Base-by-base conservation (phyloP, 2,329 filamentous ascomycete genomes). In the Stachybotrys echinatus region DNA sequence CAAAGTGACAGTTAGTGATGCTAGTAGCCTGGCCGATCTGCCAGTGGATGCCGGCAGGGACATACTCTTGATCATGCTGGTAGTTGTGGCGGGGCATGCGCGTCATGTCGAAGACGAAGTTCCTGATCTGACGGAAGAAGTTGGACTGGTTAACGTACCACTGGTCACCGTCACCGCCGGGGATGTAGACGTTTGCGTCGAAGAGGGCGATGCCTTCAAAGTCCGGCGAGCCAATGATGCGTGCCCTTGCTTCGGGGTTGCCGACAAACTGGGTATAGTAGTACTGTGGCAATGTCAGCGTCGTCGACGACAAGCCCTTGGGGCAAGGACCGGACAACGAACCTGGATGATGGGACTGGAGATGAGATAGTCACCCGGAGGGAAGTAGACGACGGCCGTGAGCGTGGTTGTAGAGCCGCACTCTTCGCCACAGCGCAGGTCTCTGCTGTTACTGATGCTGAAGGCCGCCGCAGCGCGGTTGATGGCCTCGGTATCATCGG, bases 381-480 rank as follows among this genome's bases (percentile, higher is more conserved):
- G 90, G 73, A 95, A 94, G 74, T 92, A 95, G 48, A 95, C 82
- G 17, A 95, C 73, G 19, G 88, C 90, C 0, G 90, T 90, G 2
- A 82, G 80, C 10, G 80, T 80, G 2, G 91, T 95, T 21, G 81
- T 82, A 2, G 89, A 92, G 62, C 91, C 86, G 62, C 91, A 96
- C 55, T 81, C 80, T 55, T 80, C 66, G 31, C 87, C 88, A 63
- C 91, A 96, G 40, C 91, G 86, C 59, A 76, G 74, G 20, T 88
- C 52, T 17, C 43, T 88, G 23, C 80, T 79, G 3, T 80, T 75
- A 62, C 95, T 87, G 54, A 27, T 12, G 23, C 27, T 46, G 23
- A 46, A 19, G 17, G 44, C 44, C 23, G n/a, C 44, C 6, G 23
- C 27, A 4, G 89, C 88, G 47, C 72, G 68, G 72, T 95, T 95